phyloP scores from a whole-genome alignment of 164 flowering plant species.

The Stephania cephalantha region DNA sequence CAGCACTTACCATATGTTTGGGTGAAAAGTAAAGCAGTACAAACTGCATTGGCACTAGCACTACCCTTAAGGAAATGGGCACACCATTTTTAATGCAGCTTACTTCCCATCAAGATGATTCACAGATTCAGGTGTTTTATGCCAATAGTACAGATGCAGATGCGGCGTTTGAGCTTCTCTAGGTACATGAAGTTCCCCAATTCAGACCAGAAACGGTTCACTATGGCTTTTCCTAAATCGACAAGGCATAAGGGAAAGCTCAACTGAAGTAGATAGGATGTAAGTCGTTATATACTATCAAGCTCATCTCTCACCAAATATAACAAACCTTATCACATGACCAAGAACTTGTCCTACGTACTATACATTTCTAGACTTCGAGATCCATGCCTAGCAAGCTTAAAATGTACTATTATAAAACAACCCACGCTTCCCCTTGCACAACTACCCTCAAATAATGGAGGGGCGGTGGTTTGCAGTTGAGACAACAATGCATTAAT shows the following conservation, averaged over 20 bases:
- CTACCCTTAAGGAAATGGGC: too few species aligned
- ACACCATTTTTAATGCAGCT: too few species aligned
- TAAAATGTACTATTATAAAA: neutral
- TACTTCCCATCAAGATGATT: too few species aligned
- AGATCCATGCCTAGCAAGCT: neutral
- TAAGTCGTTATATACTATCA: too few species aligned
- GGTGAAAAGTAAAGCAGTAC: too few species aligned
- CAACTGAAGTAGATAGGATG: neutral
- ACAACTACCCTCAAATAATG: slow-evolving; percentile 1
- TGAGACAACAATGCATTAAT: slow-evolving; percentile 6
- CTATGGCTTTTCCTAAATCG: too few species aligned
- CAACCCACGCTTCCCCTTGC: neutral
- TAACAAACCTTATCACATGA: neutral
- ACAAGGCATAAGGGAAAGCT: neutral
- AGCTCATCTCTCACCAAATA: neutral
- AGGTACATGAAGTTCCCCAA: neutral
- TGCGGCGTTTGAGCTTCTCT: neutral
- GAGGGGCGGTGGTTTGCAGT: slow-evolving; percentile 10
- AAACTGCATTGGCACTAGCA: too few species aligned
- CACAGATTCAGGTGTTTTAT: too few species aligned
- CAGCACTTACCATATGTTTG: too few species aligned
- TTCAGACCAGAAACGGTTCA: neutral
- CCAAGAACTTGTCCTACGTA: neutral
- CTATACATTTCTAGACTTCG: neutral
- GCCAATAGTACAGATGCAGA: neutral